A percentile compares a stretch with the other conserved stretches of the same genome.
These are phyloP conservation scores for Xeromyces bisporus DNA, from an alignment of 495 filamentous ascomycete species.

Conservation along the genomic window DNA sequence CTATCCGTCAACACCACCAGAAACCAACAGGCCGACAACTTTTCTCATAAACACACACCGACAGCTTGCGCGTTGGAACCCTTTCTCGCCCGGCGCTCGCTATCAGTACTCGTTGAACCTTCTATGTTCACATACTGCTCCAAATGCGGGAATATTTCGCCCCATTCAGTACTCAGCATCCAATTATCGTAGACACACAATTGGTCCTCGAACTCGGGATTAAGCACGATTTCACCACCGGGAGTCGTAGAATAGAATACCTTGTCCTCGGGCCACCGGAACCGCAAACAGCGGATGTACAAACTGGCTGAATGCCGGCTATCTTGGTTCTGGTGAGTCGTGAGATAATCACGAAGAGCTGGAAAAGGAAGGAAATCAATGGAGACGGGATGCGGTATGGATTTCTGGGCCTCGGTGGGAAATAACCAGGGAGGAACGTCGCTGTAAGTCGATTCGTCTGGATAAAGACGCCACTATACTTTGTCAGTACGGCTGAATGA, in stretches of 20 bases:
- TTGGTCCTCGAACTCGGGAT: background rate
- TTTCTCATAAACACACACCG: too few species aligned
- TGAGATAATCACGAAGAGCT: conserved; percentile 12
- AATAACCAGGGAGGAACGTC: conserved; percentile 1
- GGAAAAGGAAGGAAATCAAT: conserved; percentile 13
- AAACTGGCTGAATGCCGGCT: background rate
- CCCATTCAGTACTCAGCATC: background rate
- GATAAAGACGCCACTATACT: background rate
- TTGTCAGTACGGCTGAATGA: background rate
- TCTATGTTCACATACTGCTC: background rate
- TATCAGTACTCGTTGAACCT: too few species aligned
- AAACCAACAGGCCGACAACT: too few species aligned
- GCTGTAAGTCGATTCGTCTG: background rate
- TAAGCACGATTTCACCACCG: background rate
- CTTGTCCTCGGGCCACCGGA: background rate
- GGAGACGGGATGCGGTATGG: conserved; percentile 4
- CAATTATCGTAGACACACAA: background rate
- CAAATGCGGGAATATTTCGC: background rate
- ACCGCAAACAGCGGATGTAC: background rate
- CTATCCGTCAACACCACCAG: too few species aligned
- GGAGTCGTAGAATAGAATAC: background rate
- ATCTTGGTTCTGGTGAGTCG: background rate
- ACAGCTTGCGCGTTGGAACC: too few species aligned
- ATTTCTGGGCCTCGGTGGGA: conserved; percentile 2
- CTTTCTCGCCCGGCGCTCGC: too few species aligned